These are phyloP conservation scores for Populus simonii DNA, from an alignment of 345 rosid genomes.

Conservation along the genomic window DNA sequence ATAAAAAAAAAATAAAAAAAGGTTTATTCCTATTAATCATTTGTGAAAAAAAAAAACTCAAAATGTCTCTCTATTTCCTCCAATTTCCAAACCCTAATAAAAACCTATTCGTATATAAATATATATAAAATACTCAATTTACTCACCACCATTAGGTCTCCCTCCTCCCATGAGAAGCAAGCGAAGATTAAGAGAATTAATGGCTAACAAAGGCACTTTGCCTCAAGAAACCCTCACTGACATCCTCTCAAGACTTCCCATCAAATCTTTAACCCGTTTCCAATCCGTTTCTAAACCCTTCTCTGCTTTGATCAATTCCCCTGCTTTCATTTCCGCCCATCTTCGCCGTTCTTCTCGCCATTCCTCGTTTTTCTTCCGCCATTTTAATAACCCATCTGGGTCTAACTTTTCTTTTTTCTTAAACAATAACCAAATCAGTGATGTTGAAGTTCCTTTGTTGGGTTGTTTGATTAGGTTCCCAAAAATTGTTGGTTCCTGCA, in stretches of 20 bases:
- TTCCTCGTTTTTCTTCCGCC: slow-evolving; percentile 27
- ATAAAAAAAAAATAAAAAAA: too few relatives aligned
- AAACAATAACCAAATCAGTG: neutral
- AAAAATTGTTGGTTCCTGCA: slow-evolving; percentile 33
- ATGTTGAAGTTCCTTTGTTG: neutral
- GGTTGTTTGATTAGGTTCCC: slow-evolving; percentile 20
- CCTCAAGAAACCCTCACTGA: slow-evolving; percentile 6
- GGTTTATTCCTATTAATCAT: too few relatives aligned
- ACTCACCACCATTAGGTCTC: neutral
- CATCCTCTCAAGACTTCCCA: slow-evolving; percentile 37
- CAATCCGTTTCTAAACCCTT: slow-evolving; percentile 35
- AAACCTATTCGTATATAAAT: too few relatives aligned
- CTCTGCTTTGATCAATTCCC: slow-evolving; percentile 22
- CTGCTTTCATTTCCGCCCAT: slow-evolving; percentile 29
- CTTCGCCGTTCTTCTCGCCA: slow-evolving; percentile 25
- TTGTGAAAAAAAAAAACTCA: too few relatives aligned
- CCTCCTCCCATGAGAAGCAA: slow-evolving; percentile 13
- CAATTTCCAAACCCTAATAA: too few relatives aligned
- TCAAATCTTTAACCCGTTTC: slow-evolving; percentile 39
- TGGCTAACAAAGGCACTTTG: neutral
- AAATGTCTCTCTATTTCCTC: too few relatives aligned
- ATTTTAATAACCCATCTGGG: slow-evolving; percentile 10
- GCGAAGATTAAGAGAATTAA: slow-evolving; percentile 10
- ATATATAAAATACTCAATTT: neutral
- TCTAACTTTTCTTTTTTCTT: neutral